Conservation (phyloP, 2,329 filamentous ascomycete species). For the Pyricularia pennisetigena region DNA sequence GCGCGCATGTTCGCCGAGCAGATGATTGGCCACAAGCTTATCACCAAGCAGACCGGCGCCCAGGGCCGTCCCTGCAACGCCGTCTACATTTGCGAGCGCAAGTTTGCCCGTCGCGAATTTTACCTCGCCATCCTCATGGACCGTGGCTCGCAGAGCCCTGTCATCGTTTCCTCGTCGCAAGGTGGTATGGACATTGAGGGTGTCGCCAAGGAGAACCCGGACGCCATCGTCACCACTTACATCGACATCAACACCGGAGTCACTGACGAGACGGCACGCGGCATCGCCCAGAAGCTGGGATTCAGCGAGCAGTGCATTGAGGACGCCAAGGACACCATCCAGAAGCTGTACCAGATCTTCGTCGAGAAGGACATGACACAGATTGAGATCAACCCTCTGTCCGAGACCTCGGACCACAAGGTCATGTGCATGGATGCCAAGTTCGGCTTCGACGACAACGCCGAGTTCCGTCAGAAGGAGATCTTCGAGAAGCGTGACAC, state of each 20-base stretch:
- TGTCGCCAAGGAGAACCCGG: slow-evolving; percentile 94
- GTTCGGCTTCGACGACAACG: slow-evolving; percentile 97
- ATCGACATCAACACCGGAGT: slow-evolving; percentile 93
- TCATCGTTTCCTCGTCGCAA: slow-evolving; percentile 96
- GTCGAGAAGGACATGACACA: slow-evolving; percentile 97
- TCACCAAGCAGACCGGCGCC: slow-evolving; percentile 98
- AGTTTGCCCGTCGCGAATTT: slow-evolving; percentile 97
- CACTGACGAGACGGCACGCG: slow-evolving; percentile 86
- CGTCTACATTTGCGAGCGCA: slow-evolving; percentile 99
- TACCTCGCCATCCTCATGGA: slow-evolving; percentile 99
- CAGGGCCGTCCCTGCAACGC: slow-evolving; percentile 88
- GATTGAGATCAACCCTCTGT: slow-evolving; percentile 99
- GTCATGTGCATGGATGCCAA: slow-evolving; percentile 99
- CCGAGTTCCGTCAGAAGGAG: slow-evolving; percentile 96
- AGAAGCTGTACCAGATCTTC: slow-evolving; percentile 99
- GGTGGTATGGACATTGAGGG: slow-evolving; percentile 99
- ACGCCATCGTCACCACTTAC: slow-evolving; percentile 88
- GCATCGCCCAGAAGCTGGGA: slow-evolving; percentile 83
- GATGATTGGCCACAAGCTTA: slow-evolving; percentile 99
- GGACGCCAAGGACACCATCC: slow-evolving; percentile 89
- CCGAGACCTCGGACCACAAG: slow-evolving; percentile 95
- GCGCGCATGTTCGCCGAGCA: slow-evolving; percentile 97
- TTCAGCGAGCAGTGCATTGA: slow-evolving; percentile 98
- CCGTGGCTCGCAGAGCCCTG: slow-evolving; percentile 77
- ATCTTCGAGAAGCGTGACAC: slow-evolving; percentile 89